Base-by-base conservation (phyloP, 495 filamentous ascomycete genomes). In the Parachaetomium inaequale region DNA sequence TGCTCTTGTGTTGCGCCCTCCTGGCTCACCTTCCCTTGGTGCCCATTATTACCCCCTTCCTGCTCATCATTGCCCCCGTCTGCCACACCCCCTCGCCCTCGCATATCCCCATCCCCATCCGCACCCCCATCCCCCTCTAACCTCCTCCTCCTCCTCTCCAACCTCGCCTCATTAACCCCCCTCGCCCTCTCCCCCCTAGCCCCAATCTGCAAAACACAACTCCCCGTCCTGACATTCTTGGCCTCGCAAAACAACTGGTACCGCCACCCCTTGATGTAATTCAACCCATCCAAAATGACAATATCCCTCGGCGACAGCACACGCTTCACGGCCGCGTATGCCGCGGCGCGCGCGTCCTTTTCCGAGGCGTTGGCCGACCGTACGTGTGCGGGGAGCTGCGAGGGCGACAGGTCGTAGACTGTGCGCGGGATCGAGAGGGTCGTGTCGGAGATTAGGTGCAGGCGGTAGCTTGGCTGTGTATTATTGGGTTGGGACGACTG, bases 231-330 rank as follows among this genome's bases (percentile, higher is more conserved):
- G 31, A 90, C 75, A 26, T 93, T 91, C 73, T 97, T 98, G 4
- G 92, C 86, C 75, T 97, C 94, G 73, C 94, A 97, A 78, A 87
- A 93, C 2, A 98, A 81, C 78, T 98, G 94, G 73, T 98, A 98
- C 45, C 94, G 82, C 81, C 89, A 97, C 25, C 94, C 94, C 75
- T 98, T 98, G 76, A 98, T 98, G 76, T 98, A 98, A 70, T 98
- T 97, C 70, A 93, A 82, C 7, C 88, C 89, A 74, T 96, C 92
- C 7, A 92, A 82, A 49, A 98, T 85, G 60, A 98, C 92, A 61
- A 98, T 87, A 66, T 89, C 90, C 66, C 92, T 87, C 29, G 83
- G 82, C 21, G 83, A 84, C 29, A 98, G 81, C 40, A 83, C 81
- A 40, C 94, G 85, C 79, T 96, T 97, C 31, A 96, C 85, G 45